Conservation (phyloP, 163 green algal species). For the Coccomyxa subellipsoidea region DNA sequence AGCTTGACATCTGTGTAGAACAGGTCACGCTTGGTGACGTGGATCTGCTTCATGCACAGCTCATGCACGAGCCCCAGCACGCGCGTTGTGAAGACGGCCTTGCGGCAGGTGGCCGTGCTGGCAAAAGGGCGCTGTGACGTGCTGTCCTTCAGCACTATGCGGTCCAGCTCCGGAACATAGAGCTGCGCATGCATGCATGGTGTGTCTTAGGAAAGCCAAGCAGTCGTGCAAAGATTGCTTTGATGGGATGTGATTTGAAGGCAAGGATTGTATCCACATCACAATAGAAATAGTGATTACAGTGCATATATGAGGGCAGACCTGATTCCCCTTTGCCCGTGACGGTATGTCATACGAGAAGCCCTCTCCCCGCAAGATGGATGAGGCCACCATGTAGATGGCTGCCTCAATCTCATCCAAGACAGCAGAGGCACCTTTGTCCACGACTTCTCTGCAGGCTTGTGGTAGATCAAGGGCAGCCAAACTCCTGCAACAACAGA, state of each 20-base stretch:
- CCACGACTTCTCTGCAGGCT: conserved; percentile 73
- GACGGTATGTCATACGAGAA: conserved; percentile 75
- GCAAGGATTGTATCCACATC: too few species aligned
- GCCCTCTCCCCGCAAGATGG: conserved; percentile 57
- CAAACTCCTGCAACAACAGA: conserved; percentile 45
- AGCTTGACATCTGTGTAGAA: conserved; percentile 99
- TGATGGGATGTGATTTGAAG: too few species aligned
- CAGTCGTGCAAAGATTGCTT: too few species aligned
- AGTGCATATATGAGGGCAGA: too few species aligned
- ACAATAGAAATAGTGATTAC: too few species aligned
- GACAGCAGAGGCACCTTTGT: conserved; percentile 77
- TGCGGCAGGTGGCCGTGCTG: conserved; percentile 75
- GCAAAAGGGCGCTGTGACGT: conserved; percentile 72
- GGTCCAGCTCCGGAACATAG: conserved; percentile 94
- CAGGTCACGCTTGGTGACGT: conserved; percentile 97
- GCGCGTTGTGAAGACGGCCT: conserved; percentile 81
- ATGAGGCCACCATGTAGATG: conserved; percentile 60
- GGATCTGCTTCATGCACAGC: conserved; percentile 90
- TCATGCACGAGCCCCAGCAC: conserved; percentile 89
- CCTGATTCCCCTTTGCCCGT: conserved; percentile 72
- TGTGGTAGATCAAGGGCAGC: conserved; percentile 61
- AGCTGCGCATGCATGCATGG: neutral
- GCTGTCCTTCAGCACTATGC: conserved; percentile 92
- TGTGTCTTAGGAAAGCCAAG: conserved; percentile 50
- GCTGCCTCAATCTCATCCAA: conserved; percentile 79